phyloP scores from a whole-genome alignment of 495 filamentous ascomycete genomes.

The Corynascus novoguineensis region DNA sequence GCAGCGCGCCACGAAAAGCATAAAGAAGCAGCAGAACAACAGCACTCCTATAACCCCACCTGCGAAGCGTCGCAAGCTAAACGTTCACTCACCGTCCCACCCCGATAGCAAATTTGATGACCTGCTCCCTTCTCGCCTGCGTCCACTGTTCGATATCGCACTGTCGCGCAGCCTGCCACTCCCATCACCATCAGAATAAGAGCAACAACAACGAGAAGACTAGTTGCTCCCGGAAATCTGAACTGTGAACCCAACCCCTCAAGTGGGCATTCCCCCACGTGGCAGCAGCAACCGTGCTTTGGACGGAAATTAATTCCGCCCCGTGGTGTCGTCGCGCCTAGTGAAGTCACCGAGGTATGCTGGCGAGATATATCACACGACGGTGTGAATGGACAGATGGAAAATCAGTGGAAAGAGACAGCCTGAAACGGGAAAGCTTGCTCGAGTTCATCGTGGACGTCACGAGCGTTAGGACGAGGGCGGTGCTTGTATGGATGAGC shows the following conservation, averaged over 20 bases:
- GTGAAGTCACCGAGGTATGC: neutral
- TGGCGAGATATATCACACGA: no score
- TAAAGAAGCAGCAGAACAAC: neutral
- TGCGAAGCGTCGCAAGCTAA: neutral
- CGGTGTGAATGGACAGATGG: neutral
- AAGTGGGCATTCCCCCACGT: neutral
- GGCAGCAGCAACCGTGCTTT: neutral
- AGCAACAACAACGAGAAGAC: neutral
- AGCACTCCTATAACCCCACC: neutral
- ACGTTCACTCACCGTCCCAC: no score
- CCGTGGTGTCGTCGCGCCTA: neutral
- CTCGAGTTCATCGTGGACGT: constrained; percentile 5
- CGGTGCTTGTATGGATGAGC: constrained; percentile 9
- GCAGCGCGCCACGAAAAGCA: neutral
- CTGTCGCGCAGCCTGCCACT: neutral
- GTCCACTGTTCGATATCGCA: no score
- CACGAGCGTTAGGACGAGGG: neutral
- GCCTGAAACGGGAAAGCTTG: neutral
- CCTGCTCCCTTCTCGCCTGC: no score
- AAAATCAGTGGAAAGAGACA: no score
- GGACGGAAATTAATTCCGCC: neutral
- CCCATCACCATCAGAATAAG: neutral
- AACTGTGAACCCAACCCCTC: constrained; percentile 13
- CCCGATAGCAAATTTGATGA: no score
- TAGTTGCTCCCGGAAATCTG: no score